Conservation (phyloP, 805 yeast genomes). For the Saccharomycopsis synnaedendra region DNA sequence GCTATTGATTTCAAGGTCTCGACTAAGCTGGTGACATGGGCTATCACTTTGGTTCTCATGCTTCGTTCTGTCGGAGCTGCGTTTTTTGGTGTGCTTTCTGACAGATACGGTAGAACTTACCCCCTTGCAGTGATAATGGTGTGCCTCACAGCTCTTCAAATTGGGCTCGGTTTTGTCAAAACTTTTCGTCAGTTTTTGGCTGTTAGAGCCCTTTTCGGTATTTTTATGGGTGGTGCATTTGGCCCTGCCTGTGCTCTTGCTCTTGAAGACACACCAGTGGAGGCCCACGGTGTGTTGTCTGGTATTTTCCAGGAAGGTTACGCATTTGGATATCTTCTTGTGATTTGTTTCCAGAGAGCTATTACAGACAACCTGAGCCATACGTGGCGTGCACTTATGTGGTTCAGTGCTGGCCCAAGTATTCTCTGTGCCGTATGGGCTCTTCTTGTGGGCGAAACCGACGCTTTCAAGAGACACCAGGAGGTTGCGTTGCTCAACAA, state of each 20-base stretch:
- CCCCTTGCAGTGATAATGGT: constrained; percentile 38
- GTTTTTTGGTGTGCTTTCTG: constrained; percentile 47
- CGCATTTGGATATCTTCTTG: constrained; percentile 56
- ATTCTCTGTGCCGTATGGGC: constrained; percentile 49
- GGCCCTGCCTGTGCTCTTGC: constrained; percentile 59
- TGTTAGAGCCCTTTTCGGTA: constrained; percentile 52
- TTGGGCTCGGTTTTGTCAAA: constrained; percentile 51
- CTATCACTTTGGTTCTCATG: constrained; percentile 59
- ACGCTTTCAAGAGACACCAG: constrained; percentile 31
- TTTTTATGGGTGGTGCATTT: constrained; percentile 47
- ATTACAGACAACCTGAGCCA: constrained; percentile 39
- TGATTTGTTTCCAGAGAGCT: constrained; percentile 53
- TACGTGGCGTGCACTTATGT: constrained; percentile 61
- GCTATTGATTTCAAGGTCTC: constrained; percentile 35
- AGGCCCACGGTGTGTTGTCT: constrained; percentile 48
- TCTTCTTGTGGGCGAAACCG: constrained; percentile 48
- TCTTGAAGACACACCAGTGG: constrained; percentile 50
- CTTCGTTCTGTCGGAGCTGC: constrained; percentile 56
- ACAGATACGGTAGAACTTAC: constrained; percentile 49
- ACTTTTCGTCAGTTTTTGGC: constrained; percentile 47
- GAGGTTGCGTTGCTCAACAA: constrained; percentile 15
- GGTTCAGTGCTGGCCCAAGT: constrained; percentile 64
- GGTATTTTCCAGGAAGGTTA: constrained; percentile 49
- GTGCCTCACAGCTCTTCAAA: constrained; percentile 40
- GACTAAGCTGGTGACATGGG: constrained; percentile 53